A percentile compares a stretch with the other conserved stretches of the same genome.
phyloP scores from a whole-genome alignment of 225 moss, liverwort and hornwort genomes.

The Physcomitrellopsis africana region DNA sequence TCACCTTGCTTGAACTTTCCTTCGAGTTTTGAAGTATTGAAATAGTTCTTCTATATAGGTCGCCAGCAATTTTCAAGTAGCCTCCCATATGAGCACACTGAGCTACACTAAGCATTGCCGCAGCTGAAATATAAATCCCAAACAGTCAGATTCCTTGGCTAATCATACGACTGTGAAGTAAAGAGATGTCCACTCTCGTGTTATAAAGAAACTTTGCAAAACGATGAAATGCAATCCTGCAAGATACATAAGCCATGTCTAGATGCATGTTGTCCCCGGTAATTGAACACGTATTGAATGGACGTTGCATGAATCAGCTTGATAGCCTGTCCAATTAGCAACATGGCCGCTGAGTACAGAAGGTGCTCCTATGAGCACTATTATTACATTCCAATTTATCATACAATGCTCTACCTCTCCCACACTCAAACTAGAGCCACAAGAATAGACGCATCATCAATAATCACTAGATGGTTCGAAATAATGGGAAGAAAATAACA shows the following conservation, averaged over 20 bases:
- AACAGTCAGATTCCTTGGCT: slow-evolving; percentile 31
- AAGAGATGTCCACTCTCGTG: slow-evolving; percentile 12
- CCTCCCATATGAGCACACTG: slow-evolving; percentile 84
- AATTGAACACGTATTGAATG: too few species aligned
- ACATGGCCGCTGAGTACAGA: too few species aligned
- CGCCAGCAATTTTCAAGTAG: slow-evolving; percentile 68
- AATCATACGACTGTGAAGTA: slow-evolving; percentile 4
- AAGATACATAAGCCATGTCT: too few species aligned
- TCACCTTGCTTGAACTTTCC: slow-evolving; percentile 41
- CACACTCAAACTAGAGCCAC: too few species aligned
- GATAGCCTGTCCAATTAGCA: too few species aligned
- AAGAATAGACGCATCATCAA: background rate
- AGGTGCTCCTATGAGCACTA: too few species aligned
- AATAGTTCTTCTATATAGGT: slow-evolving; percentile 72
- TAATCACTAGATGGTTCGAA: background rate
- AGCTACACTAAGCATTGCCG: slow-evolving; percentile 75
- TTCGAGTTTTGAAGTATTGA: slow-evolving; percentile 57
- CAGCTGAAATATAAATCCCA: slow-evolving; percentile 59
- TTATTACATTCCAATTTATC: too few species aligned
- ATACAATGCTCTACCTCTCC: too few species aligned
- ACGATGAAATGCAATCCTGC: too few species aligned
- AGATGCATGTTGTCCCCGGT: too few species aligned
- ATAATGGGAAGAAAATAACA: background rate
- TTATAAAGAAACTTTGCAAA: background rate
- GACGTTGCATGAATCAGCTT: too few species aligned